phyloP scores from a whole-genome alignment of 2,329 filamentous ascomycete genomes.

The Aspergillus floridensis region DNA sequence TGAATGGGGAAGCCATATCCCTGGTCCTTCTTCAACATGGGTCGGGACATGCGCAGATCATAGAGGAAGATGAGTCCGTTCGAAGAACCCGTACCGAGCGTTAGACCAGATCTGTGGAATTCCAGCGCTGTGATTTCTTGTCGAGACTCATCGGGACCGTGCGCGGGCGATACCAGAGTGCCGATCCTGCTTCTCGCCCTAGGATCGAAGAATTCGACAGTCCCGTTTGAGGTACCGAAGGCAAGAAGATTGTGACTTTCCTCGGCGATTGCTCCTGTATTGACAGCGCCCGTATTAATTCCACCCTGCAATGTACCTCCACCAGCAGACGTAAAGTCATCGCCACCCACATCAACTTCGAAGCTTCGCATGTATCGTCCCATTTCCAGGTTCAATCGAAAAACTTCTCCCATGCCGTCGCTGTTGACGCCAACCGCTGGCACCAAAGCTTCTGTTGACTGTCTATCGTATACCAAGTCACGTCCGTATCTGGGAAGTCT shows the following conservation, averaged over 20 bases:
- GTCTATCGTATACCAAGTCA: constrained; percentile 79
- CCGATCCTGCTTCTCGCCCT: constrained; percentile 79
- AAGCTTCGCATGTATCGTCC: constrained; percentile 94
- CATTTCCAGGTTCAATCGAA: constrained; percentile 83
- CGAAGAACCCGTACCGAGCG: constrained; percentile 81
- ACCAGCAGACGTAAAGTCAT: constrained; percentile 65
- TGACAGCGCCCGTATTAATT: constrained; percentile 80
- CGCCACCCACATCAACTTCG: constrained; percentile 82
- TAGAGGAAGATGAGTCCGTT: constrained; percentile 86
- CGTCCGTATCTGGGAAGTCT: constrained; percentile 89
- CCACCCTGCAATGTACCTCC: constrained; percentile 81
- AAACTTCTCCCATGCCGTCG: constrained; percentile 88
- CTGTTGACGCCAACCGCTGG: constrained; percentile 83
- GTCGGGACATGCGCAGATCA: constrained; percentile 82
- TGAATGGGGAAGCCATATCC: constrained; percentile 92
- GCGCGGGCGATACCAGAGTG: constrained; percentile 60
- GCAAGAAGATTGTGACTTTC: constrained; percentile 84
- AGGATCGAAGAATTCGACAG: constrained; percentile 95
- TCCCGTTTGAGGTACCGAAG: constrained; percentile 92
- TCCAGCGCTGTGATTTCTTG: constrained; percentile 80
- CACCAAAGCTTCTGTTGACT: constrained; percentile 79
- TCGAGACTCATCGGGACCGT: constrained; percentile 41
- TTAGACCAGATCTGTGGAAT: constrained; percentile 80
- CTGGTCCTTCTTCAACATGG: constrained; percentile 88
- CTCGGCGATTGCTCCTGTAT: constrained; percentile 82